Conservation (phyloP, 2,329 filamentous ascomycete species). For the Ciborinia camelliae region DNA sequence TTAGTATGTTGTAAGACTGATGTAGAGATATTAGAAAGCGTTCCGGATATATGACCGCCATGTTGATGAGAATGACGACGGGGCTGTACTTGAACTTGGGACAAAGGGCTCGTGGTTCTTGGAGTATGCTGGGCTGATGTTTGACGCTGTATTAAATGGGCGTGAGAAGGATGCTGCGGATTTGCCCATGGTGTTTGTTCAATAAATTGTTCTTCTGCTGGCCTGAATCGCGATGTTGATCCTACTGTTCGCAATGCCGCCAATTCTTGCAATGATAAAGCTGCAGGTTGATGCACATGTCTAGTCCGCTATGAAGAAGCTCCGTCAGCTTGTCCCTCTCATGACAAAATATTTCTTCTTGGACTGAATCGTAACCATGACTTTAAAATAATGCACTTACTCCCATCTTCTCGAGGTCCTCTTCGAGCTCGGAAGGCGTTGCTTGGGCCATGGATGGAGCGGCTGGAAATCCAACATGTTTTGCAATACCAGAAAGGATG, state of each 20-base stretch:
- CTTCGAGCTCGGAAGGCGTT: constrained; percentile 70
- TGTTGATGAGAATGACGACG: constrained; percentile 40
- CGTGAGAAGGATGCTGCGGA: constrained; percentile 71
- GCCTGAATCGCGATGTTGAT: constrained; percentile 43
- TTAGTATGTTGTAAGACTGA: constrained; percentile 32
- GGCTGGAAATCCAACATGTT: constrained; percentile 93
- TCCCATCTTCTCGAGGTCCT: constrained; percentile 85
- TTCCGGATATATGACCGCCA: constrained; percentile 35
- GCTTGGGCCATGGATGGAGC: constrained; percentile 80
- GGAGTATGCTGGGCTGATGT: constrained; percentile 41
- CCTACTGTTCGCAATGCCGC: constrained; percentile 35
- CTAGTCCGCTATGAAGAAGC: constrained; percentile 30
- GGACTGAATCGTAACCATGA: background rate
- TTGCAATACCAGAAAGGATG: constrained; percentile 82
- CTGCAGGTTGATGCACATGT: constrained; percentile 29
- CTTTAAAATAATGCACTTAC: constrained; percentile 51
- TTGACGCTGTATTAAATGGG: constrained; percentile 42
- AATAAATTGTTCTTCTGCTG: constrained; percentile 80
- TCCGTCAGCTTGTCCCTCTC: constrained; percentile 23
- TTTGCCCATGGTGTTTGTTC: constrained; percentile 93
- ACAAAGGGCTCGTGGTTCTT: constrained; percentile 39
- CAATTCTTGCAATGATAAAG: constrained; percentile 35
- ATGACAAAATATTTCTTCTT: background rate
- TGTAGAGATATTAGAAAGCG: constrained; percentile 33
- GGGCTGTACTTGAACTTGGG: constrained; percentile 35